phyloP scores from a whole-genome alignment of 805 yeast genomes.

The Starmerella sirachaensis region DNA sequence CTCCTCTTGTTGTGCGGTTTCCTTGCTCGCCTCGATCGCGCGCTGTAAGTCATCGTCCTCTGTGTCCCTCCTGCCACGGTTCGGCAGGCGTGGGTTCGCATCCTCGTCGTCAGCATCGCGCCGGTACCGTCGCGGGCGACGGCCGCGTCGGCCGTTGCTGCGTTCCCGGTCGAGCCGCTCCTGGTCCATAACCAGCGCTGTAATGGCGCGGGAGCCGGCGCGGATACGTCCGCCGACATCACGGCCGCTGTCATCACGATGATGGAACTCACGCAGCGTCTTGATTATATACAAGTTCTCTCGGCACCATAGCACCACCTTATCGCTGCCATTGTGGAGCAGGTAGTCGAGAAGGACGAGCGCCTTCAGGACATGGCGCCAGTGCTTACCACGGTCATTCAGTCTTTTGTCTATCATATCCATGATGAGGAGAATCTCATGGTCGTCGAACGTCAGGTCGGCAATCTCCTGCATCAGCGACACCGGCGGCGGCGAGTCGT shows the following conservation, averaged over 20 bases:
- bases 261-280: slow-evolving; percentile 81
- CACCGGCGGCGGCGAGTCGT: slow-evolving; percentile 70
- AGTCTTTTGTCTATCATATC: slow-evolving; percentile 85
- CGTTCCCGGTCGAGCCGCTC: slow-evolving; percentile 69
- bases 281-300: slow-evolving; percentile 80
- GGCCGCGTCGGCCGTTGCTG: slow-evolving; percentile 22
- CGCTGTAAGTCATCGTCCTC: slow-evolving; percentile 64
- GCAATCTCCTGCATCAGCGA: slow-evolving; percentile 76
- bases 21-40: slow-evolving; percentile 68
- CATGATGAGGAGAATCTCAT: slow-evolving; percentile 78
- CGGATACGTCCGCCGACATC: slow-evolving; percentile 86
- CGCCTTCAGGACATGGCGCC: slow-evolving; percentile 93
- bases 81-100: slow-evolving; percentile 25
- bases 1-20: slow-evolving; percentile 58
- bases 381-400: slow-evolving; percentile 91
- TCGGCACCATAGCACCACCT: slow-evolving; percentile 82
- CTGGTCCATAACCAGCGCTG: slow-evolving; percentile 66
- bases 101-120: slow-evolving; percentile 23
- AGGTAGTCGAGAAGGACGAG: slow-evolving; percentile 79
- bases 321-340: slow-evolving; percentile 74
- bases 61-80: slow-evolving; percentile 32
- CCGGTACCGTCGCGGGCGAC: slow-evolving; percentile 11
- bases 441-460: slow-evolving; percentile 52
- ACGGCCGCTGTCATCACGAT: slow-evolving; percentile 57
- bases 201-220: slow-evolving; percentile 80